Conservation (phyloP, 2,329 filamentous ascomycete species). For the Ascomycota sp. region DNA sequence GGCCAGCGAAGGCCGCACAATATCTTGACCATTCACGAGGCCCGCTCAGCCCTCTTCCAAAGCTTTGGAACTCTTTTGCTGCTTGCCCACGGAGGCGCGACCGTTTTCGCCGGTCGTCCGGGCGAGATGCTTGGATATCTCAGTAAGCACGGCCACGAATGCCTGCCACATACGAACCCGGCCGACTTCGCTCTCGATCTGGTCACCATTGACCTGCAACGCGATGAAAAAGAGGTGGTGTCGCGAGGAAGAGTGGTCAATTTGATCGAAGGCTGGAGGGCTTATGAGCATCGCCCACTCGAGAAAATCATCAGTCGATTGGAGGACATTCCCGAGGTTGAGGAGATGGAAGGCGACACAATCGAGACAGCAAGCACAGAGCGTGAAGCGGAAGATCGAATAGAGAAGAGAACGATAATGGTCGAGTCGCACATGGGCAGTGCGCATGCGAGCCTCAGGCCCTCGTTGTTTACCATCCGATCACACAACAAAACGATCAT, state of each 20-base stretch:
- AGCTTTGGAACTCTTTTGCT: conserved; percentile 54
- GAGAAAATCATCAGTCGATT: conserved; percentile 5
- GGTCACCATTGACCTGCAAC: conserved; percentile 55
- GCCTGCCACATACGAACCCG: conserved; percentile 51
- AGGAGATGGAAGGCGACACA: conserved; percentile 7
- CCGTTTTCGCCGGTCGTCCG: conserved; percentile 46
- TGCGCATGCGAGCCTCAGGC: neutral
- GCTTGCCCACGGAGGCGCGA: conserved; percentile 46
- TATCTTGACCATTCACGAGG: conserved; percentile 67
- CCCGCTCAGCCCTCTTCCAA: conserved; percentile 50
- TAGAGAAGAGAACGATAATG: neutral
- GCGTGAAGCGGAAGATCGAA: neutral
- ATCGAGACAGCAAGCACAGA: conserved; percentile 3
- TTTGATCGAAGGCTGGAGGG: conserved; percentile 39
- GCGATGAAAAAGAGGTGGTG: conserved; percentile 37
- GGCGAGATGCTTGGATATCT: conserved; percentile 47
- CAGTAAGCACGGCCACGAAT: conserved; percentile 35
- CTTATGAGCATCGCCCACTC: conserved; percentile 2
- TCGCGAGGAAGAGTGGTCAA: conserved; percentile 40
- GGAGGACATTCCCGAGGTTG: conserved; percentile 9
- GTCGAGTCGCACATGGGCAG: neutral
- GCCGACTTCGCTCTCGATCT: conserved; percentile 61
- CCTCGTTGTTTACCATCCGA: too few species aligned
- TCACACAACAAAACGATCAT: conserved; percentile 24
- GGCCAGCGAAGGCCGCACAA: conserved; percentile 50